Base-by-base conservation (phyloP, 805 yeast genomes). In the Pichia paraexigua region DNA sequence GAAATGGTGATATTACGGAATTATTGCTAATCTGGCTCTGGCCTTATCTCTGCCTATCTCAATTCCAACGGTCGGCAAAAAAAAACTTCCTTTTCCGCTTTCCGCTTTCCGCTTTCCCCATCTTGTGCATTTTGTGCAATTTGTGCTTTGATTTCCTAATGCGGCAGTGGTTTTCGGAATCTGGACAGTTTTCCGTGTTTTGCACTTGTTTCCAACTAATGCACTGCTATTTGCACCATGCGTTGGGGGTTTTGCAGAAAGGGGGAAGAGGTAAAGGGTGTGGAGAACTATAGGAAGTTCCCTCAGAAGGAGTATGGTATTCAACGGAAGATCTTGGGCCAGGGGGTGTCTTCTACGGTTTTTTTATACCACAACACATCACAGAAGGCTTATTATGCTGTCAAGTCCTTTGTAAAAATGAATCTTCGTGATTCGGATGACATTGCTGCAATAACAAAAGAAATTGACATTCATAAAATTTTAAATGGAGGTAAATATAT, bases 391-490 rank as follows among this genome's bases (percentile, higher is more conserved):
- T 35, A 20, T 35, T 63, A 50, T 53, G 85, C 81, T 0, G 67
- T 79, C 3, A 80, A 81, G 59, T 64, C 65, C 1, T 78, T 75
- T 61, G 67, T 65, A 35, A 53, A 63, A 2, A 66, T 61, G 7
- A 58, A 68, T 50, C 80, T 77, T 56, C 52, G 70, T 2, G 65
- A 63, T 37, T 41, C 54, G n/a, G 79, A 74, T 47, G 76, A 73
- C 55, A 57, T 60, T 13, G 56, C 48, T 2, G 56, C 78, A n/a
- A 70, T 72, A 0, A 52, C 60, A 10, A 66, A 63, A 48, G 82
- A 78, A 55, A 71, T 63, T 47, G 41, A 51, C 1, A 52, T 72
- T 4, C 64, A 75, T 40, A 40, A 25, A 11, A 35, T 45, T 5
- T 35, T 60, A 3, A 52, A 71, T 9, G 46, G 56, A 15, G 72